Conservation (phyloP, 2,329 filamentous ascomycete genomes). For the Delphinella strobiligena region DNA sequence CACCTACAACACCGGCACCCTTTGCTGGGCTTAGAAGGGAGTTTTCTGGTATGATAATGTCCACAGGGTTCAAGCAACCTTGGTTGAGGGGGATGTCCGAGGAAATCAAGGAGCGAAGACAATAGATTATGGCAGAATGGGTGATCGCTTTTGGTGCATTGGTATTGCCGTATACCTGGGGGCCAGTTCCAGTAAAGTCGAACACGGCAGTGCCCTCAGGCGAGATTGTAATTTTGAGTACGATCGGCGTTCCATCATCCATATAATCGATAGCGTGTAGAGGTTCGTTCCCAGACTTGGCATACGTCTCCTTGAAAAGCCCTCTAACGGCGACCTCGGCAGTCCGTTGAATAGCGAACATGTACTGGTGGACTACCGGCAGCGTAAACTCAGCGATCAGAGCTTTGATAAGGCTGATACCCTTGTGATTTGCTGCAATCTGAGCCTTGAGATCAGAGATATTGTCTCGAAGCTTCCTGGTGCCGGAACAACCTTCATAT, state of each 20-base stretch:
- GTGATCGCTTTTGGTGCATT: slow-evolving; percentile 69
- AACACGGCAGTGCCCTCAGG: slow-evolving; percentile 5
- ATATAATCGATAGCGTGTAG: slow-evolving; percentile 8
- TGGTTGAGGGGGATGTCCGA: slow-evolving; percentile 71
- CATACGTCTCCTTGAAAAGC: slow-evolving; percentile 5
- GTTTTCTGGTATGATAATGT: slow-evolving; percentile 55
- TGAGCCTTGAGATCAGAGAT: slow-evolving; percentile 25
- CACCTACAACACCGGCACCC: slow-evolving; percentile 63
- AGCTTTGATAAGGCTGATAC: slow-evolving; percentile 22
- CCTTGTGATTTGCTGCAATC: slow-evolving; percentile 23
- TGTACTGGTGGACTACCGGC: slow-evolving; percentile 6
- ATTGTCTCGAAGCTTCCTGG: slow-evolving; percentile 22
- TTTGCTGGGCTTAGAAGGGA: slow-evolving; percentile 60
- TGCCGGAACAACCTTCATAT: slow-evolving; percentile 21
- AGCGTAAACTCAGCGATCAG: slow-evolving; percentile 6
- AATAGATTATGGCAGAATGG: slow-evolving; percentile 58
- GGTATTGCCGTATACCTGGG: slow-evolving; percentile 12
- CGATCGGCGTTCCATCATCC: slow-evolving; percentile 8
- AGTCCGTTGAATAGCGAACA: slow-evolving; percentile 6
- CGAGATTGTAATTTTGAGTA: slow-evolving; percentile 5
- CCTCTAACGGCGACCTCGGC: slow-evolving; percentile 4
- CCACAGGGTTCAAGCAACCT: slow-evolving; percentile 63
- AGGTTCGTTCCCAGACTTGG: slow-evolving; percentile 1
- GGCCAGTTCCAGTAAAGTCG: slow-evolving; percentile 8
- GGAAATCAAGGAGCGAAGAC: slow-evolving; percentile 17